Evolutionary conservation across 805 yeast species (phyloP), one percentile per base, ranked within the genome.

Genomic region (Blastobotrys attinorum): DNA sequence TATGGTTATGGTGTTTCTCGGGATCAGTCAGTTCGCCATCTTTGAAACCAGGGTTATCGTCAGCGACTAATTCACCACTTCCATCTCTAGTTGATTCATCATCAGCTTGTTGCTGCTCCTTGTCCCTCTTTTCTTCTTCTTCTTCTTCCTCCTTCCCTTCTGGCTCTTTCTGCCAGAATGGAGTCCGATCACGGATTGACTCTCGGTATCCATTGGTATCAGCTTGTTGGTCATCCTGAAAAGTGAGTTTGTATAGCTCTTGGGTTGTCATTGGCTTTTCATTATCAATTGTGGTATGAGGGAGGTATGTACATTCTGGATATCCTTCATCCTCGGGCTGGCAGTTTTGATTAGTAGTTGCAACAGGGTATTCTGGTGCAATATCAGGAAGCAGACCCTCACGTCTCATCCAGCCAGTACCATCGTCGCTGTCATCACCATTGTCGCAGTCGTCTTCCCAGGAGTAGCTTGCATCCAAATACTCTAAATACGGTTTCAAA

Each of bases 361-460:
- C 16, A 11, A 20, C 31, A 22, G n/a, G 31, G 4, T n/a, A 17
- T 22, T 8, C 38, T 6, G 20, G 29, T 11, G 7, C 39, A 37
- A 6, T 13, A 15, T 37, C 39, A 37, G 29, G 29, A 18, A 20
- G 31, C 16, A 21, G 10, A n/a, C 23, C 39, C 6, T 37, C 39
- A 6, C 17, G 39, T 29, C 10, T 13, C 39, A 22, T 37, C 44
- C 44, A 41, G 15, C 31, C 22, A 11, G 34, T 33, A 4, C 44
- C 44, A 25, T 41, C 44, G 16, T 41, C 44, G 15, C 22, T 35
- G 13, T 41, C 43, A 15, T 40, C 39, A 10, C 44, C 44, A 41
- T 41, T 41, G 23, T 41, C 39, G 22, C 44, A 41, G 25, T 41
- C 44, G 16, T 40, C 15, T 8, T 17, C 32, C 6, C 20, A 13